phyloP scores from a whole-genome alignment of 371 early-diverging fungal genomes.

The Mortierella sp. region DNA sequence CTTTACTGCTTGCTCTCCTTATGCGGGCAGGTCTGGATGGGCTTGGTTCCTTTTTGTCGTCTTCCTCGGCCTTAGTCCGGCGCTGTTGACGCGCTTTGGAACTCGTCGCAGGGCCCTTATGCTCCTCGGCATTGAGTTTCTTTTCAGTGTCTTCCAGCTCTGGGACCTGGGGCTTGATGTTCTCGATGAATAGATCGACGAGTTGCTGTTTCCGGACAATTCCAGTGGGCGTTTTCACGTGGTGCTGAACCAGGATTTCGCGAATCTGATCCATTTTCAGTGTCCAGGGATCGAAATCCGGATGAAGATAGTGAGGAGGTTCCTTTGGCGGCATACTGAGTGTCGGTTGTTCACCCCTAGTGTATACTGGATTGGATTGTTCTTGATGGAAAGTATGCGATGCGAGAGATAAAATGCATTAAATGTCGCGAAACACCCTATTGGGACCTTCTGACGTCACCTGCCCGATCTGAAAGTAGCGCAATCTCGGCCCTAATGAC shows the following conservation, averaged over 20 bases:
- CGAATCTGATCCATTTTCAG: slow-evolving; percentile 50
- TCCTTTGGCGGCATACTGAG: slow-evolving; percentile 22
- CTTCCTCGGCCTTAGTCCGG: background rate
- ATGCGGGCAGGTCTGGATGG: slow-evolving; percentile 12
- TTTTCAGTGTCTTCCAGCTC: slow-evolving; percentile 7
- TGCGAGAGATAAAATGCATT: too few species aligned
- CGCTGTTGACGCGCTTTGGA: background rate
- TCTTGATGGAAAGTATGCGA: too few species aligned
- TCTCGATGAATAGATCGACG: slow-evolving; percentile 42
- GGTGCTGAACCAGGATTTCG: slow-evolving; percentile 41
- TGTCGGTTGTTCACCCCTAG: too few species aligned
- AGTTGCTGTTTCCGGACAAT: slow-evolving; percentile 44
- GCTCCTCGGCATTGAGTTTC: slow-evolving; percentile 3
- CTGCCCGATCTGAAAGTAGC: too few species aligned
- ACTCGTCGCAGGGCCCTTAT: background rate
- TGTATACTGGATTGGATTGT: too few species aligned
- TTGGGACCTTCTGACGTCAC: too few species aligned
- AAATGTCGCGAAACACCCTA: too few species aligned
- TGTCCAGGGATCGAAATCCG: slow-evolving; percentile 50
- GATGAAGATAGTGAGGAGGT: slow-evolving; percentile 43
- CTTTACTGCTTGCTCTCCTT: slow-evolving; percentile 12
- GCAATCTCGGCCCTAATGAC: too few species aligned
- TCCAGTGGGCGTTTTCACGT: slow-evolving; percentile 41
- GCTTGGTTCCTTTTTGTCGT: background rate
- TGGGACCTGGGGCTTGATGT: slow-evolving; percentile 39